Evolutionary conservation across 2,329 filamentous ascomycete species (phyloP).

Genomic region (Lachnum nothofagi): DNA sequence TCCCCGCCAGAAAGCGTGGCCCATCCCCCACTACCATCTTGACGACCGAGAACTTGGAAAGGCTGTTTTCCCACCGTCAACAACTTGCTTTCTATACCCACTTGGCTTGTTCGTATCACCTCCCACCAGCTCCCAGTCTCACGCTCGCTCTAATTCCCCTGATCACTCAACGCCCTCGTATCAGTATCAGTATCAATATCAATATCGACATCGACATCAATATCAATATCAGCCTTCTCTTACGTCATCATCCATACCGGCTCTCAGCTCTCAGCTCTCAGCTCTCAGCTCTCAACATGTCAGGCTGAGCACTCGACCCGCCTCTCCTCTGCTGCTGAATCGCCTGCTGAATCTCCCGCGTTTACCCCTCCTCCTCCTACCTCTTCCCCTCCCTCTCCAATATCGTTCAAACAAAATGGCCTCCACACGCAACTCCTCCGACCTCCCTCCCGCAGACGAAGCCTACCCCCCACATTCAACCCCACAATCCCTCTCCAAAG

Average conservation of each 20-base stretch:
- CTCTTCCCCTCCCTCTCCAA: not conserved
- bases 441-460: no score
- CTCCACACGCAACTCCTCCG: constrained; percentile 13
- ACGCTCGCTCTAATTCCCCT: not conserved
- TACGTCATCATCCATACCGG: constrained; percentile 7
- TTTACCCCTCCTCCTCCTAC: not conserved
- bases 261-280: no score
- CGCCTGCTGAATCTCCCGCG: not conserved
- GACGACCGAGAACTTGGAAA: no score
- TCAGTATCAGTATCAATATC: no score
- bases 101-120: not conserved
- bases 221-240: no score
- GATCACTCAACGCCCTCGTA: not conserved
- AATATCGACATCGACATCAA: no score
- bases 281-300: constrained; percentile 1
- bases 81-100: no score
- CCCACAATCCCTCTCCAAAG: constrained; percentile 56
- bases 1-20: no score
- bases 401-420: constrained; percentile 9
- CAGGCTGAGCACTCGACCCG: not conserved
- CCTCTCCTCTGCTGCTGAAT: not conserved
- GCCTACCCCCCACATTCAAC: no score
- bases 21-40: no score
- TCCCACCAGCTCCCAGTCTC: not conserved
- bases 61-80: no score